Conservation (phyloP, 2,329 filamentous ascomycete species). For the Claviceps purpurea region DNA sequence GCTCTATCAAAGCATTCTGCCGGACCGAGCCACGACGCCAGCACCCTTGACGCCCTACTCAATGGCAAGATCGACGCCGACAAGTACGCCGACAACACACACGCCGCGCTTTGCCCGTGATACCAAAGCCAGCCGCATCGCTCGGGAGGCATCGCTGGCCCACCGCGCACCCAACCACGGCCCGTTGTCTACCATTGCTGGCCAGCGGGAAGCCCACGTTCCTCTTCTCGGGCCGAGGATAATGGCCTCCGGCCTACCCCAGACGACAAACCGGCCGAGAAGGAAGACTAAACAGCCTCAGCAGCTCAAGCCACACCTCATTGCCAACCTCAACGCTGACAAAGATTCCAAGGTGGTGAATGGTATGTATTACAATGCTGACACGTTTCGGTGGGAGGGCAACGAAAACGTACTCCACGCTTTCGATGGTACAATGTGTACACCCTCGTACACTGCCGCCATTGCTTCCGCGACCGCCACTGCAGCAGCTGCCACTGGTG, state of each 20-base stretch:
- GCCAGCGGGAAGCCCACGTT: conserved; percentile 39
- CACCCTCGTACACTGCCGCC: conserved; percentile 31
- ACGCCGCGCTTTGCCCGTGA: conserved; percentile 52
- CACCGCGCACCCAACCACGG: conserved; percentile 43
- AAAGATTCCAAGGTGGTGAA: conserved; percentile 69
- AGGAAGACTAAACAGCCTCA: conserved; percentile 45
- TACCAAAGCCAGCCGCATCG: conserved; percentile 51
- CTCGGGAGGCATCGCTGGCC: conserved; percentile 47
- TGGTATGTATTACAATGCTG: conserved; percentile 91
- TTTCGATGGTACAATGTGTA: conserved; percentile 55
- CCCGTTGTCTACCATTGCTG: conserved; percentile 39
- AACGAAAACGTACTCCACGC: conserved; percentile 75
- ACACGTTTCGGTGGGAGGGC: conserved; percentile 82
- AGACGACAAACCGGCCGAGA: conserved; percentile 34
- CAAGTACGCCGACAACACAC: conserved; percentile 13
- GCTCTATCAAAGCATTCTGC: conserved; percentile 39
- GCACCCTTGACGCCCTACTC: conserved; percentile 40
- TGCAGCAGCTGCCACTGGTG: background rate
- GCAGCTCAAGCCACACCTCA: conserved; percentile 71
- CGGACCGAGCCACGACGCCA: conserved; percentile 39
- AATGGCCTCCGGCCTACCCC: conserved; percentile 24
- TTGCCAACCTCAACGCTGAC: conserved; percentile 64
- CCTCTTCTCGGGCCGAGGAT: conserved; percentile 38
- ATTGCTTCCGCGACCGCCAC: conserved; percentile 10
- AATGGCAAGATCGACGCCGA: conserved; percentile 37